These are phyloP conservation scores for Calonectria pauciramosa DNA, from an alignment of 2,329 filamentous ascomycete genomes.

Conservation along the genomic window DNA sequence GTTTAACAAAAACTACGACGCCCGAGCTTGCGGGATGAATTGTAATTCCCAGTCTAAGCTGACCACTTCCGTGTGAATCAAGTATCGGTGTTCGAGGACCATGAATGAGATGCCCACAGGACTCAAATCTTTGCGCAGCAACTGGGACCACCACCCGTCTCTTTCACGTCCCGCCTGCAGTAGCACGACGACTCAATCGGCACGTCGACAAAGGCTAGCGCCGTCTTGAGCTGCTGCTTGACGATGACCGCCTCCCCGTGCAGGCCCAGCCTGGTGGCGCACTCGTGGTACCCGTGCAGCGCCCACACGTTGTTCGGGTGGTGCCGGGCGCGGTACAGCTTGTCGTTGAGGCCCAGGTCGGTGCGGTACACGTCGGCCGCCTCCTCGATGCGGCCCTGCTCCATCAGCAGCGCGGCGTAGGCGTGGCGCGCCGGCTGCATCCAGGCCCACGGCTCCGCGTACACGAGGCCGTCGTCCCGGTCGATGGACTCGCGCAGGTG, in stretches of 20 bases:
- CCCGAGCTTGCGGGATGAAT: background rate
- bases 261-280: slow-evolving; percentile 65
- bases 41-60: too few relatives aligned
- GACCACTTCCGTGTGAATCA: background rate
- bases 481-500: slow-evolving; percentile 68
- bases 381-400: slow-evolving; percentile 70
- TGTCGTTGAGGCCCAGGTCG: slow-evolving; percentile 70
- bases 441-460: slow-evolving; percentile 82
- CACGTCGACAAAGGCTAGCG: slow-evolving; percentile 71
- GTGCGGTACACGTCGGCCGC: slow-evolving; percentile 69
- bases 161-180: slow-evolving; percentile 34
- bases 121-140: slow-evolving; percentile 19
- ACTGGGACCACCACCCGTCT: background rate
- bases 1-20: background rate
- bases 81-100: background rate
- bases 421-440: slow-evolving; percentile 81
- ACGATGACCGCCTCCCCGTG: slow-evolving; percentile 52
- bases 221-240: slow-evolving; percentile 62
- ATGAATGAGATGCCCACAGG: too few relatives aligned
- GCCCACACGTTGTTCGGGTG: slow-evolving; percentile 83
- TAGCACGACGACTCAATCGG: slow-evolving; percentile 56
- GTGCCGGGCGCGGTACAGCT: slow-evolving; percentile 71
- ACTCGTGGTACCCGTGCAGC: slow-evolving; percentile 79
- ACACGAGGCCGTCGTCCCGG: slow-evolving; percentile 73
- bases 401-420: slow-evolving; percentile 75